A percentile compares a stretch with the other conserved stretches of the same genome.
phyloP scores from a whole-genome alignment of 2,329 filamentous ascomycete genomes.

The Raffaelea arxii region DNA sequence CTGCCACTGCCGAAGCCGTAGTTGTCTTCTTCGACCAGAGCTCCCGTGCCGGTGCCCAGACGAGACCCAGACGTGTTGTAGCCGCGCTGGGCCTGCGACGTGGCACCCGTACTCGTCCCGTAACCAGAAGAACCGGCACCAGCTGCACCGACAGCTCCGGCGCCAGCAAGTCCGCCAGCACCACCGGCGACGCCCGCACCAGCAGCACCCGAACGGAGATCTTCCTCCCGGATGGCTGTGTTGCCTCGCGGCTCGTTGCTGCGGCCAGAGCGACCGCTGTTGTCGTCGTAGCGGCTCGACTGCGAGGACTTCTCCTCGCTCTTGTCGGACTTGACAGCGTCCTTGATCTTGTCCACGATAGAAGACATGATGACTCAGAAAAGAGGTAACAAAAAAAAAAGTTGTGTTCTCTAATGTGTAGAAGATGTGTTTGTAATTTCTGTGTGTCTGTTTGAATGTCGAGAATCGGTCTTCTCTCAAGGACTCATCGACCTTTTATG shows the following conservation, averaged over 20 bases:
- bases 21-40: neutral
- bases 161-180: neutral
- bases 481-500: too few species aligned
- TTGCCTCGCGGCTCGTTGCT: constrained; percentile 9
- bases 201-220: neutral
- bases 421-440: too few species aligned
- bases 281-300: constrained; percentile 2
- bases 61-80: too few species aligned
- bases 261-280: constrained; percentile 14
- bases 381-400: too few species aligned
- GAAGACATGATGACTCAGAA: constrained; percentile 48
- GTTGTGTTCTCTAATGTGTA: neutral
- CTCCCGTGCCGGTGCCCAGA: too few species aligned
- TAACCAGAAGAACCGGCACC: neutral
- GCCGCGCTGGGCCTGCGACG: neutral
- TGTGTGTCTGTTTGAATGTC: too few species aligned
- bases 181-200: neutral
- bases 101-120: neutral
- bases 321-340: constrained; percentile 31
- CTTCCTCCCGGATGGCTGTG: too few species aligned
- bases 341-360: constrained; percentile 52
- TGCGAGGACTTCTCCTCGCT: neutral
- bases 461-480: too few species aligned
- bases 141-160: too few species aligned
- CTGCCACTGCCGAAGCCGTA: constrained; percentile 11